Base-by-base conservation (phyloP, 1,284 basidiomycete species). In the Megacollybia platyphylla region DNA sequence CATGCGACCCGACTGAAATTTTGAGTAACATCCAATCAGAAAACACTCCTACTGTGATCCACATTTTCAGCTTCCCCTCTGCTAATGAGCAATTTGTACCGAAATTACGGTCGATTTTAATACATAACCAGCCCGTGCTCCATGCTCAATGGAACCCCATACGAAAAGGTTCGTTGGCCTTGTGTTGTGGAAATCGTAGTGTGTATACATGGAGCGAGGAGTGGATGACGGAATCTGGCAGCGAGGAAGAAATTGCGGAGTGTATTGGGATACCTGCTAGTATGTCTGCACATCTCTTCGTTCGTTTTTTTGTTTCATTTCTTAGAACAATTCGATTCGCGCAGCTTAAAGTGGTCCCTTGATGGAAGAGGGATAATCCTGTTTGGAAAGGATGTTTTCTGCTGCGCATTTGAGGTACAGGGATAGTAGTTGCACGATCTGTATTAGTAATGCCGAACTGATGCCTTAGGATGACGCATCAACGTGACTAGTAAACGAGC, bases 161-260 rank as follows among this genome's bases (percentile, higher is more conserved):
- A 7, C 73, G 81, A 18, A 71, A 72, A 51, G 82, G 80, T 4
- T 78, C 66, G 43, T 60, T 90, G 17, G 75, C 68, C 0, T 51
- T 86, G n/a, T 82, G 81, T 48, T 84, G 79, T 51, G 80, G 79
- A 11, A 70, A 59, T 36, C 70, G 73, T 38, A 76, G 79, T 43
- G 56, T 89, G 31, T 88, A 84, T 57, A 73, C 71, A 8, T 90
- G 87, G 87, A 86, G 81, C 49, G 81, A 85, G 49, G 85, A 87
- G 53, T 87, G 84, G 82, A 59, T 74, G 7, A 67, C 64, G 18
- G 79, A 79, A 42, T 58, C 54, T 10, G 71, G 65, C 1, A 59
- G 61, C 7, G 67, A 67, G 46, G 76, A 77, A 51, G 86, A 87
- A 52, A 79, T 86, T 58, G 84, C 84, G 0, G 85, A 88, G 57